Evolutionary conservation across 1,284 basidiomycete species (phyloP), one percentile per base, ranked within the genome.

Genomic region (Limonomyces culmigenus): DNA sequence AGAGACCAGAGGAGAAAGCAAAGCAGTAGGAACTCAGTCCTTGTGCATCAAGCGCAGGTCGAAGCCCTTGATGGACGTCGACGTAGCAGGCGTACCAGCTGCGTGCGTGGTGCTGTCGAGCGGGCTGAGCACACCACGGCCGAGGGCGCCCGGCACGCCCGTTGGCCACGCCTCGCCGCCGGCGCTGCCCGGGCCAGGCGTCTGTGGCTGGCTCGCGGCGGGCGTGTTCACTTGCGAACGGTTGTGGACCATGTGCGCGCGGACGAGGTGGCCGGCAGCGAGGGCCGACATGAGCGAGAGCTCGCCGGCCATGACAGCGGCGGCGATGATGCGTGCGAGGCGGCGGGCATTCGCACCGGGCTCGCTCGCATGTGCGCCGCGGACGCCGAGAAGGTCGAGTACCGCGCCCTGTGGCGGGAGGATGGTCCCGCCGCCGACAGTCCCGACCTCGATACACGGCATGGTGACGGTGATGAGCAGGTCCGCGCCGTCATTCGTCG

Each of bases 401-500:
- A 96, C 78, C n/a, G 83, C 74, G 34, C 72, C 68, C 55, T 96
- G 92, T 1, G 92, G 89, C 3, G 66, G 70, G 34, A 96, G 76
- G 35, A 92, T 71, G 0, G 93, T 98, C 29, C 93, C 93, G 31
- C 93, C 93, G 27, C 93, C 93, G 27, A 98, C 80, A 17, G 93
- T 98, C 33, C 91, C 91, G 33, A 93, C 88, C 60, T 96, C 91
- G 53, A 96, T 88, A 25, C 79, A 92, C 16, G 91, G 91, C 91
- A 96, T 95, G 8, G 87, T 78, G 39, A 89, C 67, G 0, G 88
- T 89, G 60, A 96, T 74, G 37, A 97, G 69, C 4, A 98, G 67
- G 53, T 99, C 95, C 48, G 86, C 65, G 39, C 80, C 89, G 45
- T 81, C 71, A 60, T 96, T 96, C 30, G 74, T 77, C 75, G 91